Evolutionary conservation across 2,329 filamentous ascomycete genomes (phyloP), one percentile per base, ranked within the genome.

Genomic region (Aulographum hederae): DNA sequence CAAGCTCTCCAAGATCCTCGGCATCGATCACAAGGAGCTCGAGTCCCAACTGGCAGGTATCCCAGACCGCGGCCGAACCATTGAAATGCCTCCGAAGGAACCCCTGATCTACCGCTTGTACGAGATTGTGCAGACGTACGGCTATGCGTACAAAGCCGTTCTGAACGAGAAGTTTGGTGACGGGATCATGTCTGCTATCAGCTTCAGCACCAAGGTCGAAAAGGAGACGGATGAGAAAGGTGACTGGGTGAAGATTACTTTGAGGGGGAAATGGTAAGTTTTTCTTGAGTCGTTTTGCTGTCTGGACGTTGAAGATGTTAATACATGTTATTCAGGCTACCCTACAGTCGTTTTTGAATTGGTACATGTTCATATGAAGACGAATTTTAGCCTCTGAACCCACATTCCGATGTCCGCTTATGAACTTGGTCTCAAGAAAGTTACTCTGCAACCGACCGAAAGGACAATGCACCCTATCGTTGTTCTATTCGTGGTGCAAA

Each of bases 41-140:
- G 60, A 66, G 33, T 57, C 61, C 3, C 69, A 80, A 43, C 61
- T 89, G 39, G 21, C 62, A 20, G 77, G 72, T 0, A 85, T 79
- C 46, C 85, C 84, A 0, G 80, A 93, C 51, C 69, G 85, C 3
- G 85, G 85, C 20, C 65, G 73, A 32, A 68, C 74, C 0, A 70
- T 81, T 2, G 77, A 82, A 35, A 85, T 89, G 79, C 81, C 80
- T 1, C 80, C 80, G 0, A 73, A 69, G 36, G 82, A 92, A 50
- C 82, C 82, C 4, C 56, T 91, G 42, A 85, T 94, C 48, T 95
- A 95, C 54, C 65, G 86, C 2, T 53, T 94, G 37, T 94, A 82
- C 52, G 86, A 95, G 63, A 78, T 94, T 49, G 76, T 95, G 38
- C 85, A 94, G 60, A 95, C 93, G 53, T 94, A 94, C 47, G 86